phyloP scores from a whole-genome alignment of 306 rosid genomes.

The Medicago arabica region DNA sequence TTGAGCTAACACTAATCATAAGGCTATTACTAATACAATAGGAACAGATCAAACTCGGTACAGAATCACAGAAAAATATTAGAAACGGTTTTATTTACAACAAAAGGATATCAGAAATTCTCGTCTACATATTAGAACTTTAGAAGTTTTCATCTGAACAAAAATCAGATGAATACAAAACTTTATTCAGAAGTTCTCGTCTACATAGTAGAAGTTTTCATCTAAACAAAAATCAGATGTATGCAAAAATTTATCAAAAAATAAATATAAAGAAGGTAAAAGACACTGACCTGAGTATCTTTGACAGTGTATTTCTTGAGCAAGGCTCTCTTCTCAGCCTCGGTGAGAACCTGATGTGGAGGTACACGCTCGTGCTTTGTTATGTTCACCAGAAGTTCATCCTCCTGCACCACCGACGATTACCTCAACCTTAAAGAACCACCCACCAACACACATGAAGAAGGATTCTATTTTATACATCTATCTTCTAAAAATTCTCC shows the following conservation, averaged over 20 bases:
- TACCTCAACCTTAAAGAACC: neutral
- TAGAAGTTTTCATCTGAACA: neutral
- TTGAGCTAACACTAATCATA: neutral
- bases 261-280: neutral
- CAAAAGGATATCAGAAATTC: neutral
- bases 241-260: neutral
- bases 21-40: neutral
- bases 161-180: neutral
- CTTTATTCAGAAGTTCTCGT: neutral
- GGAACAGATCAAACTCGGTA: neutral
- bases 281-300: constrained; percentile 64
- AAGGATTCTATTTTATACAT: neutral
- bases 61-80: neutral
- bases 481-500: neutral
- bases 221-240: neutral
- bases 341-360: constrained; percentile 71
- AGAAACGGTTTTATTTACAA: neutral
- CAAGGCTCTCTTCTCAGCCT: constrained; percentile 74
- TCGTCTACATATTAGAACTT: neutral
- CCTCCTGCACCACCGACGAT: constrained; percentile 57
- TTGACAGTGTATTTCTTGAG: constrained; percentile 83
- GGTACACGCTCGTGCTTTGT: constrained; percentile 78
- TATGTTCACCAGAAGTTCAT: constrained; percentile 74
- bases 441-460: neutral
- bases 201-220: neutral